A percentile compares a stretch with the other conserved stretches of the same genome.
Evolutionary conservation across 164 flowering plant genomes (phyloP).

Genomic region (Platanus orientalis): DNA sequence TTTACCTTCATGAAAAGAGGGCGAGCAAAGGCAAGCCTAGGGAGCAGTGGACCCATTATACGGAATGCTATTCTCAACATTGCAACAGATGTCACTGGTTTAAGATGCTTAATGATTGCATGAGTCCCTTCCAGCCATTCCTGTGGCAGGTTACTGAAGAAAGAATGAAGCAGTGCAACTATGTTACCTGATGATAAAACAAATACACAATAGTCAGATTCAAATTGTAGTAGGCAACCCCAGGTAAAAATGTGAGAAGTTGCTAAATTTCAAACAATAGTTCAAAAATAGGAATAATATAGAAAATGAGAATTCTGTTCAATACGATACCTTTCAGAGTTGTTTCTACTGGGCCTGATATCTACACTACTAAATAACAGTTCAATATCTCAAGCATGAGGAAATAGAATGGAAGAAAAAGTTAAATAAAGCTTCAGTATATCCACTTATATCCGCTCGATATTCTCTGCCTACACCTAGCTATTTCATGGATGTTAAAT

Average conservation of each 20-base stretch:
- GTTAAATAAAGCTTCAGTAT: too few relatives aligned
- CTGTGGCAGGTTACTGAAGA: slow-evolving; percentile 93
- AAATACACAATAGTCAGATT: slow-evolving; percentile 11
- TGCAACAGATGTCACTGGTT: slow-evolving; percentile 88
- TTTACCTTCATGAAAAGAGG: slow-evolving; percentile 80
- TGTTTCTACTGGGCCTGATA: too few relatives aligned
- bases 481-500: too few relatives aligned
- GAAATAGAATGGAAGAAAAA: too few relatives aligned
- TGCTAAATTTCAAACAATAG: background rate
- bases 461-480: too few relatives aligned
- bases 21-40: slow-evolving; percentile 82
- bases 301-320: background rate
- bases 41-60: slow-evolving; percentile 92
- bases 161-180: slow-evolving; percentile 83
- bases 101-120: slow-evolving; percentile 70
- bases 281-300: background rate
- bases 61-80: slow-evolving; percentile 91
- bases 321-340: too few relatives aligned
- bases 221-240: background rate
- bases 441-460: too few relatives aligned
- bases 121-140: slow-evolving; percentile 97
- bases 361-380: too few relatives aligned
- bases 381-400: too few relatives aligned
- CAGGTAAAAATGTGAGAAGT: background rate
- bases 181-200: slow-evolving; percentile 56